These are phyloP conservation scores for Xenosphaeropsis pyriputrescens DNA, from an alignment of 2,329 filamentous ascomycete genomes.

Conservation along the genomic window DNA sequence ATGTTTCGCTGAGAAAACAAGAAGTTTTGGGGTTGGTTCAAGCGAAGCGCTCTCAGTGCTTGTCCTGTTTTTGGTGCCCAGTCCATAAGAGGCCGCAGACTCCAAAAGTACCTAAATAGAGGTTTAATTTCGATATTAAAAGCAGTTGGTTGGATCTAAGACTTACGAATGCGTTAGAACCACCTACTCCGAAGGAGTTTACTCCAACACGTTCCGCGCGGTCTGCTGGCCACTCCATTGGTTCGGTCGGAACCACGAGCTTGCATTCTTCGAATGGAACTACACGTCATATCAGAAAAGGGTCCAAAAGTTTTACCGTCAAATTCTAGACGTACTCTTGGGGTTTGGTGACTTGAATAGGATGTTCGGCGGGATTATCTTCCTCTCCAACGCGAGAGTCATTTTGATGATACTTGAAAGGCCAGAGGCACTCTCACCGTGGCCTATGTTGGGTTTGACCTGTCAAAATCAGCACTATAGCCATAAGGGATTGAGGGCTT, in stretches of 20 bases:
- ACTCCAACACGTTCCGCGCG: slow-evolving; percentile 7
- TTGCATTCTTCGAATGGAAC: not conserved
- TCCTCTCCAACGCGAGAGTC: slow-evolving; percentile 18
- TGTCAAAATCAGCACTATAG: too few relatives aligned
- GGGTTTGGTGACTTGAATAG: slow-evolving; percentile 19
- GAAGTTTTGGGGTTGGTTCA: not conserved
- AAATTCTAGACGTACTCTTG: slow-evolving; percentile 11
- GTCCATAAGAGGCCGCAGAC: slow-evolving; percentile 14
- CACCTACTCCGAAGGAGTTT: slow-evolving; percentile 24
- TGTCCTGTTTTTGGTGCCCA: not conserved
- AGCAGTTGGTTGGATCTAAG: too few relatives aligned
- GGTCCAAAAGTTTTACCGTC: slow-evolving; percentile 16
- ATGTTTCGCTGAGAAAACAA: slow-evolving; percentile 1
- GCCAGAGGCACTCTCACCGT: slow-evolving; percentile 28
- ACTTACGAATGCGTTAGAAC: slow-evolving; percentile 29
- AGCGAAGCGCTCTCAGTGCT: not conserved
- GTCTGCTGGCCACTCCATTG: slow-evolving; percentile 12
- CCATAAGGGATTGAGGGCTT: too few relatives aligned
- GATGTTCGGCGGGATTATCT: slow-evolving; percentile 10
- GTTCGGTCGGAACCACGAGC: slow-evolving; percentile 1
- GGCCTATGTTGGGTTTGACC: slow-evolving; percentile 26
- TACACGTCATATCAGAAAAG: not conserved
- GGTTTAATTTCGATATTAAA: too few relatives aligned
- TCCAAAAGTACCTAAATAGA: too few relatives aligned
- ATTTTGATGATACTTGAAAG: slow-evolving; percentile 27